These are phyloP conservation scores for Wickerhamiella azymoides DNA, from an alignment of 805 yeast genomes.

Conservation along the genomic window DNA sequence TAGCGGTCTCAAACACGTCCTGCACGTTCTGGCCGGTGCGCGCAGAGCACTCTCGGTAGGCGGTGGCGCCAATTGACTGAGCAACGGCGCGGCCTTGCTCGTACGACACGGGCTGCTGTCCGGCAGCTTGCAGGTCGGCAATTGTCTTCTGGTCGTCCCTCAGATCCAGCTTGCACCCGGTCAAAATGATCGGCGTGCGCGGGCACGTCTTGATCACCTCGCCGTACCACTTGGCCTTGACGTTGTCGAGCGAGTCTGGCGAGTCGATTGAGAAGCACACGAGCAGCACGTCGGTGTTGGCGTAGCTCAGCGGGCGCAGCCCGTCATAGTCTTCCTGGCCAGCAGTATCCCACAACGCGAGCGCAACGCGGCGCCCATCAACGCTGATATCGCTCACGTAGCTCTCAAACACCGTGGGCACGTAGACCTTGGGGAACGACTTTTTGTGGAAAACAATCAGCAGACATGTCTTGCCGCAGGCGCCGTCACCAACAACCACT, in stretches of 20 bases:
- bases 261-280: conserved; percentile 84
- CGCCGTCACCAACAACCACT: conserved; percentile 95
- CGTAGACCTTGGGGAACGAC: conserved; percentile 86
- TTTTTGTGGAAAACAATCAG: conserved; percentile 75
- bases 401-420: conserved; percentile 93
- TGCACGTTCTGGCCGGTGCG: conserved; percentile 74
- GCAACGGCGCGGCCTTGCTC: conserved; percentile 81
- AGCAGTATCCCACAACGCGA: conserved; percentile 96
- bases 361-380: conserved; percentile 81
- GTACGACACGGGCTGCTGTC: conserved; percentile 66
- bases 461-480: conserved; percentile 91
- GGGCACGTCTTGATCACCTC: conserved; percentile 91
- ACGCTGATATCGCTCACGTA: conserved; percentile 93
- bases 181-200: conserved; percentile 82
- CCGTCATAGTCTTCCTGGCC: conserved; percentile 98
- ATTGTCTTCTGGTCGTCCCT: conserved; percentile 70
- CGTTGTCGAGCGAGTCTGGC: conserved; percentile 86
- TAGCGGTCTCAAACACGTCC: conserved; percentile 85
- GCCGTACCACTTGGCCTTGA: conserved; percentile 90
- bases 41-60: conserved; percentile 87
- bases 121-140: conserved; percentile 51
- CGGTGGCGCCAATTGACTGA: conserved; percentile 74
- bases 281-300: conserved; percentile 81
- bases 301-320: conserved; percentile 79
- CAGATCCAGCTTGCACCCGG: conserved; percentile 83